phyloP scores from a whole-genome alignment of 257 asterid species.

The Scutellaria barbata region DNA sequence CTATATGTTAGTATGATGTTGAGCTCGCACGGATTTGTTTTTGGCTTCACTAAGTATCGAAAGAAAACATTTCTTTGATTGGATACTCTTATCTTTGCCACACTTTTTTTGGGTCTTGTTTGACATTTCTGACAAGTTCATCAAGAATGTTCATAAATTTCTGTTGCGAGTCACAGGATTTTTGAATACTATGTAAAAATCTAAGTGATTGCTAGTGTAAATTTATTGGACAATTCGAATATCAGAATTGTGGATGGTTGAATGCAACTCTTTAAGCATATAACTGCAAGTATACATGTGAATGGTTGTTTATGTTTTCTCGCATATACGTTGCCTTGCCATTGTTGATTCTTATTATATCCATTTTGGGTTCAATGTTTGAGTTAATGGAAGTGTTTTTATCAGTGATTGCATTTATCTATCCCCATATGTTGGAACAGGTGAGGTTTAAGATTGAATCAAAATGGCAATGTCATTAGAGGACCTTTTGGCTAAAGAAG shows the following conservation, averaged over 20 bases:
- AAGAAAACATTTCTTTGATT: no score
- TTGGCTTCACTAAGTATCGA: no score
- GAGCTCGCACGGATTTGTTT: no score
- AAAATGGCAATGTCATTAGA: constrained; percentile 76
- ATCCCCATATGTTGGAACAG: constrained; percentile 24
- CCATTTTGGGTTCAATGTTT: background rate
- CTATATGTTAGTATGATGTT: no score
- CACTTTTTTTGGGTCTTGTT: no score
- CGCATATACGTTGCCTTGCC: background rate
- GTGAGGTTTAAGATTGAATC: constrained; percentile 1
- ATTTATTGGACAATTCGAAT: no score
- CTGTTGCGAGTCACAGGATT: no score
- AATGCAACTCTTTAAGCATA: background rate
- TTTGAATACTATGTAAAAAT: no score
- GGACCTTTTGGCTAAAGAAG: constrained; percentile 74
- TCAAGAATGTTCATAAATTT: no score
- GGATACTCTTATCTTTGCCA: no score
- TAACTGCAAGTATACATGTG: background rate
- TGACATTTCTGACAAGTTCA: background rate
- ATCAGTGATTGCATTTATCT: no score
- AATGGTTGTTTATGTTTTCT: background rate
- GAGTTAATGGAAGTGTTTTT: background rate
- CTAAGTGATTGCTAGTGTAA: no score
- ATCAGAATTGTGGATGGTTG: background rate
- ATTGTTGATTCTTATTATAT: background rate